Conservation (phyloP, 2,329 filamentous ascomycete species). For the Talaromyces sp. region DNA sequence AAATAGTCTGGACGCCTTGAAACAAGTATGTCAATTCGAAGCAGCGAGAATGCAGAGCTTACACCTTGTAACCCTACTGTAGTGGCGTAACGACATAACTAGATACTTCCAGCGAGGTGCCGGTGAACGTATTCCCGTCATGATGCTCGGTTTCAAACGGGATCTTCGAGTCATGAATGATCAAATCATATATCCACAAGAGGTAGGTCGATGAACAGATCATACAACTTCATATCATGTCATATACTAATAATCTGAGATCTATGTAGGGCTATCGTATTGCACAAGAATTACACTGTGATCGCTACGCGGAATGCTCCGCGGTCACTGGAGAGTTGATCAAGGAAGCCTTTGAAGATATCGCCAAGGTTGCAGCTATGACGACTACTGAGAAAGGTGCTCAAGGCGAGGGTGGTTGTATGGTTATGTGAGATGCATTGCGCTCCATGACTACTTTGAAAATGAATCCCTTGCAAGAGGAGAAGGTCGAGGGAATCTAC, state of each 20-base stretch:
- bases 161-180: conserved; percentile 51
- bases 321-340: conserved; percentile 59
- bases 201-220: conserved; percentile 28
- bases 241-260: neutral
- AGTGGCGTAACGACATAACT: conserved; percentile 45
- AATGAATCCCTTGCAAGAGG: no score
- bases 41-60: neutral
- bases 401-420: conserved; percentile 44
- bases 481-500: neutral
- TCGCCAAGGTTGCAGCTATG: conserved; percentile 56
- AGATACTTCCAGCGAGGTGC: conserved; percentile 49
- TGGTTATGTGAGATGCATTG: neutral
- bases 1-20: conserved; percentile 47
- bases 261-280: conserved; percentile 50
- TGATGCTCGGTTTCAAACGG: conserved; percentile 57
- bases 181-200: conserved; percentile 42
- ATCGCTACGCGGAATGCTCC: conserved; percentile 61
- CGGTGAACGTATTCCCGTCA: conserved; percentile 51
- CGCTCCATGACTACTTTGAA: neutral
- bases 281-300: conserved; percentile 58
- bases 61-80: neutral
- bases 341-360: conserved; percentile 57
- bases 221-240: neutral
- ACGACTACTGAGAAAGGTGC: conserved; percentile 55
- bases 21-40: conserved; percentile 27